These are phyloP conservation scores for Ophiocordyceps camponoti-saundersi DNA, from an alignment of 2,329 filamentous ascomycete species.

Conservation along the genomic window DNA sequence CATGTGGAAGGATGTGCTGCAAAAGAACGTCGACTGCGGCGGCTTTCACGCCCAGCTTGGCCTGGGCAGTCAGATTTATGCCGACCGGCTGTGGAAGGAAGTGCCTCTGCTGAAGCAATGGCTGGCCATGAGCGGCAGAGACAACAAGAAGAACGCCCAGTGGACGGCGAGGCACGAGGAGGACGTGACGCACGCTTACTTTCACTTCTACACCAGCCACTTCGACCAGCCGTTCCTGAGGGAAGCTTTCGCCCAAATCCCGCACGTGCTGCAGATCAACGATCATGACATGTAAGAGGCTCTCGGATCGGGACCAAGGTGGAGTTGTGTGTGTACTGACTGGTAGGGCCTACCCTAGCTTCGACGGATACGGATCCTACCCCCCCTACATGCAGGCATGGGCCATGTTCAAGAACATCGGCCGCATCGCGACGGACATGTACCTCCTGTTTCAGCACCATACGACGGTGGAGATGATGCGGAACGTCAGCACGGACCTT, in stretches of 20 bases:
- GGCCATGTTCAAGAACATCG: slow-evolving; percentile 96
- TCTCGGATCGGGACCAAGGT: background rate
- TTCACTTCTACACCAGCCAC: slow-evolving; percentile 97
- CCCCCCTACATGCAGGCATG: slow-evolving; percentile 97
- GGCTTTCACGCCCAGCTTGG: slow-evolving; percentile 92
- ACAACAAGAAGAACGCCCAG: slow-evolving; percentile 72
- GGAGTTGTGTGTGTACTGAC: background rate
- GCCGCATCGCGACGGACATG: slow-evolving; percentile 89
- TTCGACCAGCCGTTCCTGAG: slow-evolving; percentile 92
- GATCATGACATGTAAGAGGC: slow-evolving; percentile 88
- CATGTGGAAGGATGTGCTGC: slow-evolving; percentile 98
- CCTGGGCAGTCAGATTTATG: slow-evolving; percentile 87
- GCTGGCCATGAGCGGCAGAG: slow-evolving; percentile 83
- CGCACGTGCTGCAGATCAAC: slow-evolving; percentile 81
- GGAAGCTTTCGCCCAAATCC: slow-evolving; percentile 95
- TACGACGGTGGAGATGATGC: slow-evolving; percentile 82
- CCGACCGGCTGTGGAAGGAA: slow-evolving; percentile 90
- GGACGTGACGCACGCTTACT: slow-evolving; percentile 89
- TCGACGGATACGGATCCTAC: slow-evolving; percentile 93
- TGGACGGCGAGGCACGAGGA: slow-evolving; percentile 95
- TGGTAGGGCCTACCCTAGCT: slow-evolving; percentile 31
- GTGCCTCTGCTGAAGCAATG: slow-evolving; percentile 87
- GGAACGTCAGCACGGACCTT: slow-evolving; percentile 71
- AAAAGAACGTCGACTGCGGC: slow-evolving; percentile 91
- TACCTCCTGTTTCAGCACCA: slow-evolving; percentile 97